Evolutionary conservation across 176 grass and related monocot species (phyloP).

Genomic region (Oryza punctata): DNA sequence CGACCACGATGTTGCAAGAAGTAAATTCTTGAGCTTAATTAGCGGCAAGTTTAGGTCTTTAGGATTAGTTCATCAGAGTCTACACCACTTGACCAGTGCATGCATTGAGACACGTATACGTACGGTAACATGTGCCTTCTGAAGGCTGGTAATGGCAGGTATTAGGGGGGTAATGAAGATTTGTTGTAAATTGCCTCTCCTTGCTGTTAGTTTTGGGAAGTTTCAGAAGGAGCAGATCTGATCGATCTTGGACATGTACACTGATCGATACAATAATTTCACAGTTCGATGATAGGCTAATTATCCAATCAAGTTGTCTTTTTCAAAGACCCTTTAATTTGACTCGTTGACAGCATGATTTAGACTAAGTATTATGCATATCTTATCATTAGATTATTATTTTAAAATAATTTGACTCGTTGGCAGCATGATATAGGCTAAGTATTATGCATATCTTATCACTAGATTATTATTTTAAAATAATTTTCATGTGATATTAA

Average conservation of each 20-base stretch:
- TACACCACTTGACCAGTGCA: background rate
- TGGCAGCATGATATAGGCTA: too few relatives aligned
- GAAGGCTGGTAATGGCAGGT: slow-evolving; percentile 58
- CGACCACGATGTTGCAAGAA: background rate
- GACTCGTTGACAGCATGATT: background rate
- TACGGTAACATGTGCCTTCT: slow-evolving; percentile 31
- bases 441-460: too few relatives aligned
- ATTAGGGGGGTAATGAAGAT: slow-evolving; percentile 39
- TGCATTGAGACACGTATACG: background rate
- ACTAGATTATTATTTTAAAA: too few relatives aligned
- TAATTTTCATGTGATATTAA: too few relatives aligned
- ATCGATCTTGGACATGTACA: slow-evolving; percentile 15
- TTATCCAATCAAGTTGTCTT: background rate
- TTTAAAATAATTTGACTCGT: too few relatives aligned
- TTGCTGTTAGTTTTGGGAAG: slow-evolving; percentile 66
- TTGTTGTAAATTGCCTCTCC: slow-evolving; percentile 39
- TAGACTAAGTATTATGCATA: too few relatives aligned
- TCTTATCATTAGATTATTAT: too few relatives aligned
- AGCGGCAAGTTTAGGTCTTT: slow-evolving; percentile 22
- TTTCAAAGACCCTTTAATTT: background rate
- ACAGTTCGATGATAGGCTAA: background rate
- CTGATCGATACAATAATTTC: slow-evolving; percentile 7
- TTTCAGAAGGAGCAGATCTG: slow-evolving; percentile 40
- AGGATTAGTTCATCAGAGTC: slow-evolving; percentile 12
- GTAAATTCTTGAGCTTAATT: background rate